Evolutionary conservation across 345 rosid genomes (phyloP).

Genomic region (Eucalyptus erythrocorys): DNA sequence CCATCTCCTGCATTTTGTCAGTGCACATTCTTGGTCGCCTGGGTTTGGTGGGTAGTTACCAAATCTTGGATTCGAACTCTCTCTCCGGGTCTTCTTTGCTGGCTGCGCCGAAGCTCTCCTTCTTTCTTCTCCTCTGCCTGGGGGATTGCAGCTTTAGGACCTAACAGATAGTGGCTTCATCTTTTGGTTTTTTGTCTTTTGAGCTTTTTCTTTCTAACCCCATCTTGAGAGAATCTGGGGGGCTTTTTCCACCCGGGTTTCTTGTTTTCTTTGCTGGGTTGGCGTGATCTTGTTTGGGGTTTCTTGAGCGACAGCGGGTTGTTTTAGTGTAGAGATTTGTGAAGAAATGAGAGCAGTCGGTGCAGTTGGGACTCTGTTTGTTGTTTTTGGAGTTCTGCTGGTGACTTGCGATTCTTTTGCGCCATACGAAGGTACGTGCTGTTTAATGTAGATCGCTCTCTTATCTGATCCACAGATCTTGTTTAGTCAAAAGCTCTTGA

Average conservation of each 20-base stretch:
- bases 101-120: background rate
- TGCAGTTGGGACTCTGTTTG: slow-evolving; percentile 23
- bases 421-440: slow-evolving; percentile 51
- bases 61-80: slow-evolving; percentile 26
- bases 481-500: background rate
- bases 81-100: background rate
- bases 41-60: slow-evolving; percentile 44
- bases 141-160: background rate
- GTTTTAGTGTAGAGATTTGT: background rate
- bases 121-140: background rate
- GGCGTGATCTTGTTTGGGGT: background rate
- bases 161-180: background rate
- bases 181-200: background rate
- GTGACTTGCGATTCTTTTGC: slow-evolving; percentile 38
- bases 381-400: slow-evolving; percentile 29
- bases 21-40: background rate
- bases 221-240: background rate
- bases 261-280: slow-evolving; percentile 1
- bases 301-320: slow-evolving; percentile 1
- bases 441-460: background rate
- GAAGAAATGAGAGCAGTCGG: slow-evolving; percentile 25
- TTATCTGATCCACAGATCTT: slow-evolving; percentile 38
- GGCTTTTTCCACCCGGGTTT: background rate
- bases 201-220: background rate
- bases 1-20: background rate